Evolutionary conservation across 371 early-diverging fungal genomes (phyloP).

Genomic region (Mucor mucedo): DNA sequence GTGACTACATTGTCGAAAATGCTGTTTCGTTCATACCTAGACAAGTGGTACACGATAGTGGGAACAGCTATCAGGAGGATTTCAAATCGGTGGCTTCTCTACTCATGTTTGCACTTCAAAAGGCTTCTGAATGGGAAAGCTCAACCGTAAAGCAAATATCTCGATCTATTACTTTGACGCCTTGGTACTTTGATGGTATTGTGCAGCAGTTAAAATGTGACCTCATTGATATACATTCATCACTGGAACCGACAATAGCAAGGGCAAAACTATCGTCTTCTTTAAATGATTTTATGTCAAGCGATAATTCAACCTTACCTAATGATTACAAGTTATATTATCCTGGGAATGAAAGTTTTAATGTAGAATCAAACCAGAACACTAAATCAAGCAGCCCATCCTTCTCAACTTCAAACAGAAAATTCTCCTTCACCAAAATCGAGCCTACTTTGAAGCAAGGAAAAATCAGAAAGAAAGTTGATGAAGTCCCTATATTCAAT

Average conservation of each 20-base stretch:
- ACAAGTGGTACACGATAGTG: neutral
- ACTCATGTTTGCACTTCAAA: constrained; percentile 37
- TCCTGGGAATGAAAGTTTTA: neutral
- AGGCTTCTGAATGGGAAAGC: constrained; percentile 55
- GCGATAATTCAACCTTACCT: neutral
- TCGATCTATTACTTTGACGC: constrained; percentile 26
- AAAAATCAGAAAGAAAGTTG: neutral
- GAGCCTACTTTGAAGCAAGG: neutral
- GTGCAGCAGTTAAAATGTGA: constrained; percentile 37
- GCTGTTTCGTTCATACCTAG: constrained; percentile 29
- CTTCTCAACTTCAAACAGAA: no score
- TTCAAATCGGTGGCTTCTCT: constrained; percentile 11
- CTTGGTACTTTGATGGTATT: constrained; percentile 50
- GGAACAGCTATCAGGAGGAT: neutral
- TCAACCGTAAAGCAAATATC: constrained; percentile 61
- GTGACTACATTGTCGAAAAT: constrained; percentile 74
- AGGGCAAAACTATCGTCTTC: constrained; percentile 16
- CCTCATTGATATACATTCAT: constrained; percentile 33
- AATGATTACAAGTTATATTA: constrained; percentile 12
- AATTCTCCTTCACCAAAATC: neutral
- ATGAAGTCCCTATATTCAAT: constrained; percentile 13
- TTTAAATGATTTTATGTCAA: neutral
- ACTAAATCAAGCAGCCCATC: neutral
- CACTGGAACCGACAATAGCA: constrained; percentile 35
- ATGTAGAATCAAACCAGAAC: neutral